Evolutionary conservation across 371 early-diverging fungal species (phyloP), one percentile per base, ranked within the genome.

Genomic region (Chytridium lagenaria): DNA sequence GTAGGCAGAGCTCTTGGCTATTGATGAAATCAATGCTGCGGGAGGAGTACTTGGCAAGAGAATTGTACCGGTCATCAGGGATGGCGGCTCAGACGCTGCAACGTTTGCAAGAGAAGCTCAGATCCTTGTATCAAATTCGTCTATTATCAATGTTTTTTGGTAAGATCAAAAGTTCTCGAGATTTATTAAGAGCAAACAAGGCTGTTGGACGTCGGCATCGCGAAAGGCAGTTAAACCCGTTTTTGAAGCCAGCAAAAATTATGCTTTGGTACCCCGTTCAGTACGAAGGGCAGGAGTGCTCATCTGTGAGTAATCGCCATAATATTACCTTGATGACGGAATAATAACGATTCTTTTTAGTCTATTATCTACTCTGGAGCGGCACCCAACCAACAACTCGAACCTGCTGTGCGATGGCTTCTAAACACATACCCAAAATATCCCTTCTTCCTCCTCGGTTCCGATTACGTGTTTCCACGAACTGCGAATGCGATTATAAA

Each of bases 341-440:
- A n/a, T n/a, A n/a, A n/a, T n/a, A n/a, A n/a, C n/a, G n/a, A n/a
- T n/a, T 26, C 12, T 52, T n/a, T n/a, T 15, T 37, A 69, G 52
- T 55, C 51, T 30, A 59, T 69, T 26, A 55, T 69, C 40, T 69
- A 69, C 69, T 69, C 69, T 69, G 69, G 69, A 22, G 69, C 69
- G 22, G 40, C 38, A 19, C n/a, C n/a, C 26, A 69, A 69, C 69
- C 57, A 69, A 33, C 69, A 69, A 52, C 51, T 69, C 28, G 69
- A 69, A 51, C 69, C 69, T 26, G 51, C 69, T 38, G 28, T 69
- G 10, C 19, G 51, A 2, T 69, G 69, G 69, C 37, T 69, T 23
- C 30, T 69, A 12, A 49, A 55, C 50, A 33, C 51, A 2, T 69
- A 69, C 26, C 69, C 69, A 0, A 22, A 40, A 19, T 55, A 69